Percentiles rank a stretch among this genome's conserved stretches.
Conservation (phyloP, 78 protist species). For the Tieghemostelium lacteum region DNA sequence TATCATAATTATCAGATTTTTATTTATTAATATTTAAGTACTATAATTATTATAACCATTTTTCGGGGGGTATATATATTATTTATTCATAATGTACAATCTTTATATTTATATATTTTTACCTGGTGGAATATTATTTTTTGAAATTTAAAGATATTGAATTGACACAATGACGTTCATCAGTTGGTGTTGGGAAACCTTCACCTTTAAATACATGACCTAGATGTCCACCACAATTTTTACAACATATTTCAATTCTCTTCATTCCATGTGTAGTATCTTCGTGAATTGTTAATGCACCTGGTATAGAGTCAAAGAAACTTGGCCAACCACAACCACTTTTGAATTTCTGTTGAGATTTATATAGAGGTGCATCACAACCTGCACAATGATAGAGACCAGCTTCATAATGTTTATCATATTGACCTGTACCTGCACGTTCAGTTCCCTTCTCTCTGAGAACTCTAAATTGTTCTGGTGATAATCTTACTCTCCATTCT, state of each 20-base stretch:
- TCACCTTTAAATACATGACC: conserved; percentile 94
- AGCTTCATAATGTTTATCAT: conserved; percentile 34
- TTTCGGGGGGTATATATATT: too few relatives aligned
- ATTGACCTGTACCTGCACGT: conserved; percentile 43
- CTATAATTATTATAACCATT: too few relatives aligned
- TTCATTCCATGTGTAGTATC: conserved; percentile 83
- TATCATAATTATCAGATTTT: too few relatives aligned
- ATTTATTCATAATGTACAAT: too few relatives aligned
- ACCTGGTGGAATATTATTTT: too few relatives aligned
- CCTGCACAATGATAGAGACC: conserved; percentile 65
- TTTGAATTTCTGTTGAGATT: conserved; percentile 72
- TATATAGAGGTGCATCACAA: conserved; percentile 79
- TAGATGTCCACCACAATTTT: conserved; percentile 90
- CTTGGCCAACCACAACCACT: conserved; percentile 94
- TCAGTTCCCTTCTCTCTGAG: conserved; percentile 75
- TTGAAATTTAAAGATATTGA: conserved; percentile 76
- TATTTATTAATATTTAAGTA: too few relatives aligned
- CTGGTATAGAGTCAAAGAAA: conserved; percentile 77
- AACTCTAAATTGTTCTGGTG: conserved; percentile 75
- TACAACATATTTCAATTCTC: conserved; percentile 88
- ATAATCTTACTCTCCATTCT: conserved; percentile 74
- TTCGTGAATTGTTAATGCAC: conserved; percentile 65
- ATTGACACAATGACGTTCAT: conserved; percentile 94
- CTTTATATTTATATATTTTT: too few relatives aligned
- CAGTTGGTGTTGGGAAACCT: conserved; percentile 75